Percentiles rank a stretch among this genome's conserved stretches.
These are phyloP conservation scores for Syncephalastrum monosporum DNA, from an alignment of 371 early-diverging fungal genomes.

Conservation along the genomic window DNA sequence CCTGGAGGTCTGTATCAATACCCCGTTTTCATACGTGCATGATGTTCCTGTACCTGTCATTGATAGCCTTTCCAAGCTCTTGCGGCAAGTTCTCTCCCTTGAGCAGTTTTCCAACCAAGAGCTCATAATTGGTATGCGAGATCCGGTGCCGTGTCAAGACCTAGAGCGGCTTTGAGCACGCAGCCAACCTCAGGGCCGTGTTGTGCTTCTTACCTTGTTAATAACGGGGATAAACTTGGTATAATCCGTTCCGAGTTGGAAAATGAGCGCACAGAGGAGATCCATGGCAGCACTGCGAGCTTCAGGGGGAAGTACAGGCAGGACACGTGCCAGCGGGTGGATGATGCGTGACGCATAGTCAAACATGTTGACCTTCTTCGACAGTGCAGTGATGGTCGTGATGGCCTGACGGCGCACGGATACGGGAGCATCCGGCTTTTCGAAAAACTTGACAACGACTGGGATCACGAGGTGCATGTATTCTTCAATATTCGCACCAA, in stretches of 20 bases:
- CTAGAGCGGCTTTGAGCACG: conserved; percentile 23
- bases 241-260: conserved; percentile 89
- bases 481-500: conserved; percentile 91
- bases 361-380: conserved; percentile 79
- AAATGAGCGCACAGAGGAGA: conserved; percentile 78
- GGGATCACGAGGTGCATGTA: conserved; percentile 93
- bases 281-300: conserved; percentile 78
- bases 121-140: conserved; percentile 68
- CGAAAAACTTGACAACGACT: conserved; percentile 80
- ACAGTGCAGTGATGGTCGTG: conserved; percentile 76
- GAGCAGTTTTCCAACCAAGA: conserved; percentile 69
- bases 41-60: conserved; percentile 25
- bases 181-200: background rate
- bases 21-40: conserved; percentile 12
- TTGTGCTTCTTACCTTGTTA: conserved; percentile 56
- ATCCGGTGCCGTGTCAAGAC: conserved; percentile 67
- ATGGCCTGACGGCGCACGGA: conserved; percentile 76
- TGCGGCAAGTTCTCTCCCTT: conserved; percentile 78
- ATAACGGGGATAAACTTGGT: conserved; percentile 89
- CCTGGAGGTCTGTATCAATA: conserved; percentile 10
- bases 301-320: conserved; percentile 58
- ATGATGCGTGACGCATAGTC: conserved; percentile 92
- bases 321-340: conserved; percentile 83
- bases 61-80: conserved; percentile 57
- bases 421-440: conserved; percentile 66